Evolutionary conservation across 163 green algal species (phyloP), one percentile per base, ranked within the genome.

Genomic region (Prototheca wickerhamii): DNA sequence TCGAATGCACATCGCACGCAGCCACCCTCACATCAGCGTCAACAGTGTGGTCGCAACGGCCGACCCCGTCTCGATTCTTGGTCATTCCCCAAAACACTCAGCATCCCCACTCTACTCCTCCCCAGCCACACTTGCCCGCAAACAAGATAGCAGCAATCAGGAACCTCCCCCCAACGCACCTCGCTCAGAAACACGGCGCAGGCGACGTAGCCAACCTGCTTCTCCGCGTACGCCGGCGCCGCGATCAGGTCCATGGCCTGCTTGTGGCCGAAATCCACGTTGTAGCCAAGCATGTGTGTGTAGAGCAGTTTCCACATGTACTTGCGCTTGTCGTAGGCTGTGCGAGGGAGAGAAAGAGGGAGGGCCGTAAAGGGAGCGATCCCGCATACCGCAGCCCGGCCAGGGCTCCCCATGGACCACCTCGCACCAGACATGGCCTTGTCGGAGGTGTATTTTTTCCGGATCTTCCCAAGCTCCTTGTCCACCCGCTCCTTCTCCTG

Each of bases 221-320:
- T 98, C 62, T 98, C 92, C 25, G 86, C 85, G 74, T 96, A 94
- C 78, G 91, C 92, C 4, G 63, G 61, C 12, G 80, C 76, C 21
- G 90, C 84, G 52, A 99, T 96, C 8, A 99, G 85, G 69, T 95
- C 87, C 49, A 88, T 85, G 5, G 93, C 93, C 65, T 98, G 90
- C 78, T 95, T 95, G 74, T 98, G 92, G 0, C 94, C 94, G 79
- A 98, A 99, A 61, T 98, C 92, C 28, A 99, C 89, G 58, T 97
- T 84, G 66, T 98, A 98, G 23, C 94, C 94, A 55, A 99, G 82
- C 91, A 99, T 96, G 75, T 94, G 93, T 34, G 97, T 96, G 77
- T 99, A 99, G 18, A 99, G 82, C 52, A 99, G 85, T 80, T 99
- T 99, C 91, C 91, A 98, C 15, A 98, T 87, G 72, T 99, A 99